These are phyloP conservation scores for Cnidoscolus chayamansa DNA, from an alignment of 441 rosid species.

Conservation along the genomic window DNA sequence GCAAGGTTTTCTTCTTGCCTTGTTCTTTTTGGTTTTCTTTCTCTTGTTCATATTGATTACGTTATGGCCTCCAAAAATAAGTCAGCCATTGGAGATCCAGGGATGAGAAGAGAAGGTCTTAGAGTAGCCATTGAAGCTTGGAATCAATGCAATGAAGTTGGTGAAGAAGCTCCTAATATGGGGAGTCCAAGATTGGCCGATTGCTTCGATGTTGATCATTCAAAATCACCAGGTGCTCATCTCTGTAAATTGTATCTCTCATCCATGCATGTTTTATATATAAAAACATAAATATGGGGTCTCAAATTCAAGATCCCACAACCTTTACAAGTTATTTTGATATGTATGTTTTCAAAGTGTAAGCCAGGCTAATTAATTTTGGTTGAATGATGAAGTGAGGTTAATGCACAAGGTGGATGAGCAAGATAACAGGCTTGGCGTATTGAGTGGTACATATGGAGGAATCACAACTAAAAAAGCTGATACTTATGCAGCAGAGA, in stretches of 20 bases:
- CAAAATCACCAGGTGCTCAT: too few relatives aligned
- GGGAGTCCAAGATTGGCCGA: too few relatives aligned
- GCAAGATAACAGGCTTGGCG: conserved; percentile 53
- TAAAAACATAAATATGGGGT: too few relatives aligned
- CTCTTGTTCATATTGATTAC: too few relatives aligned
- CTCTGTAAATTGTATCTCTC: too few relatives aligned
- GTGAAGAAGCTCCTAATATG: too few relatives aligned
- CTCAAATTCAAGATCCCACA: too few relatives aligned
- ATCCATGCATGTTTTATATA: too few relatives aligned
- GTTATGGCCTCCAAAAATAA: not conserved
- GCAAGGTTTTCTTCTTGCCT: too few relatives aligned
- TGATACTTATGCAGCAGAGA: conserved; percentile 53
- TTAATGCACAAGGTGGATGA: conserved; percentile 52
- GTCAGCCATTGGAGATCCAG: conserved; percentile 51
- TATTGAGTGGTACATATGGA: conserved; percentile 22
- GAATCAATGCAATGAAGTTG: conserved; percentile 5
- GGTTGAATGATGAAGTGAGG: not conserved
- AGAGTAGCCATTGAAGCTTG: conserved; percentile 53
- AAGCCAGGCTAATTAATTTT: not conserved
- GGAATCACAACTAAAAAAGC: conserved; percentile 16
- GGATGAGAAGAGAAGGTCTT: conserved; percentile 44
- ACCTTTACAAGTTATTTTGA: too few relatives aligned
- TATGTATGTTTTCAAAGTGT: not conserved
- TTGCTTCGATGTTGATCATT: too few relatives aligned
- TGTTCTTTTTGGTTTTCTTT: too few relatives aligned